These are phyloP conservation scores for Candida verbasci DNA, from an alignment of 805 yeast species.

Conservation along the genomic window DNA sequence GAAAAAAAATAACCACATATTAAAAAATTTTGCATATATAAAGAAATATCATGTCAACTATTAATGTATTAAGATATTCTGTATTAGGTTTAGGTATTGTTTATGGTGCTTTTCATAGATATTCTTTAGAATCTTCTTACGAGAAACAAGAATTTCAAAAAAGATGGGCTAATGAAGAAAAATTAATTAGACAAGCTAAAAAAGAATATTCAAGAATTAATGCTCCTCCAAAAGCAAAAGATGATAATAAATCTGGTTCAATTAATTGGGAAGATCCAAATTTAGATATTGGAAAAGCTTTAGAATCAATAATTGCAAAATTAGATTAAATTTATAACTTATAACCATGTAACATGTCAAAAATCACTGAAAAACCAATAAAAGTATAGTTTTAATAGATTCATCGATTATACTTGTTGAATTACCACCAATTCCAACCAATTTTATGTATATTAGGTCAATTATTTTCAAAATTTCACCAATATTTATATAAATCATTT, in stretches of 20 bases:
- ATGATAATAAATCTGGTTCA: conserved; percentile 42
- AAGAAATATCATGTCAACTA: conserved; percentile 30
- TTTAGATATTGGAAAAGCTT: conserved; percentile 73
- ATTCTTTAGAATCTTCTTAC: conserved; percentile 58
- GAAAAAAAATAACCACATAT: neutral
- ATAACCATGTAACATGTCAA: no score
- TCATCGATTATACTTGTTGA: no score
- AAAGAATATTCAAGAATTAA: conserved; percentile 73
- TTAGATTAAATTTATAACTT: conserved; percentile 29
- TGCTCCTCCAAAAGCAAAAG: conserved; percentile 32
- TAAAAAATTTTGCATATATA: no score
- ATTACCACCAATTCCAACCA: no score
- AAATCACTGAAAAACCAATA: no score
- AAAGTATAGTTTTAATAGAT: neutral
- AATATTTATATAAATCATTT: no score
- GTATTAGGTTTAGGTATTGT: conserved; percentile 83
- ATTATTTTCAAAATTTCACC: no score
- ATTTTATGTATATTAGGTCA: no score
- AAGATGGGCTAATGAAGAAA: conserved; percentile 60
- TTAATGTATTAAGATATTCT: conserved; percentile 87
- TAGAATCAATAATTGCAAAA: conserved; percentile 61
- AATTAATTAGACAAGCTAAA: conserved; percentile 83
- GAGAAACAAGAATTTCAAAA: conserved; percentile 52
- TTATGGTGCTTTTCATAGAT: conserved; percentile 86
- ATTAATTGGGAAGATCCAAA: conserved; percentile 84